phyloP scores from a whole-genome alignment of 2,329 filamentous ascomycete species.

The Penicillium griseofulvum region DNA sequence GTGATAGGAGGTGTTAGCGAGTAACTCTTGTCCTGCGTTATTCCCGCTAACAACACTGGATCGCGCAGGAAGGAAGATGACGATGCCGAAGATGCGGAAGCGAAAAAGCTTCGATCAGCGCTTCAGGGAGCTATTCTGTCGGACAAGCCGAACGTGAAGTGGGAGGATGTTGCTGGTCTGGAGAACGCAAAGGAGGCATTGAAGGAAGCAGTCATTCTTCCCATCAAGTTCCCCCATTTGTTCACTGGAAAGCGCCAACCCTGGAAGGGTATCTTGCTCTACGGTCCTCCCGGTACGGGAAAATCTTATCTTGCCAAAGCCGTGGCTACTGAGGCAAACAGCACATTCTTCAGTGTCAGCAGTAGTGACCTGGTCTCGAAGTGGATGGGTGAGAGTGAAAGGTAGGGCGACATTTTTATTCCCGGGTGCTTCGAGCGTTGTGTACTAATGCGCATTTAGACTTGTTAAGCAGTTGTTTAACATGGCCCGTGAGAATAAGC shows the following conservation, averaged over 20 bases:
- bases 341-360: slow-evolving; percentile 97
- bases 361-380: slow-evolving; percentile 97
- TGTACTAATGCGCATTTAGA: slow-evolving; percentile 46
- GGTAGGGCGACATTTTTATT: slow-evolving; percentile 52
- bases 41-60: slow-evolving; percentile 6
- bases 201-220: slow-evolving; percentile 95
- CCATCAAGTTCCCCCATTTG: slow-evolving; percentile 96
- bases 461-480: slow-evolving; percentile 95
- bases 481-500: slow-evolving; percentile 97
- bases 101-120: slow-evolving; percentile 90
- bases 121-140: slow-evolving; percentile 88
- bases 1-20: neutral
- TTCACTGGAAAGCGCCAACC: slow-evolving; percentile 95
- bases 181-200: slow-evolving; percentile 93
- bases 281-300: slow-evolving; percentile 93
- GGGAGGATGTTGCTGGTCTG: slow-evolving; percentile 96
- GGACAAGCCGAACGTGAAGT: slow-evolving; percentile 93
- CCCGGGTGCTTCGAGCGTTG: neutral
- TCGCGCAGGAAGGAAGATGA: slow-evolving; percentile 52
- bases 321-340: slow-evolving; percentile 96
- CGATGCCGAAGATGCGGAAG: slow-evolving; percentile 78
- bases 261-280: slow-evolving; percentile 96
- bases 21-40: neutral
- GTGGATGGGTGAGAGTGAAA: slow-evolving; percentile 99
- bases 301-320: slow-evolving; percentile 98